These are phyloP conservation scores for Pinus taeda DNA, from an alignment of 75 land plant species.

Conservation along the genomic window DNA sequence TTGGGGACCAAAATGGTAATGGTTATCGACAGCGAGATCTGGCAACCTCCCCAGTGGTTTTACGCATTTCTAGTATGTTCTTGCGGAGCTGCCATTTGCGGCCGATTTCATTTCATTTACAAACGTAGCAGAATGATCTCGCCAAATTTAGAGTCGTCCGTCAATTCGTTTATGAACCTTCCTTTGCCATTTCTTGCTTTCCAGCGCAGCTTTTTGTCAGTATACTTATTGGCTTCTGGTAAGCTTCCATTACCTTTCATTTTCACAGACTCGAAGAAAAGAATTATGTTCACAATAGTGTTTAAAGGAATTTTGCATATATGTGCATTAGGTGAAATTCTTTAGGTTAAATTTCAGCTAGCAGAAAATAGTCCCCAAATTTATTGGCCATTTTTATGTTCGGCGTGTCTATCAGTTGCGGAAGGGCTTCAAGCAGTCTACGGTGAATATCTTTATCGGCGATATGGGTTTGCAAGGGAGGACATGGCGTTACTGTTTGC, in stretches of 20 bases:
- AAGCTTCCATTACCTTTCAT: not conserved
- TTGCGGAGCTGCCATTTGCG: constrained; percentile 31
- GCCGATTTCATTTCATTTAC: constrained; percentile 25
- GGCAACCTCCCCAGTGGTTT: constrained; percentile 24
- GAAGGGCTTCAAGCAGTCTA: constrained; percentile 62
- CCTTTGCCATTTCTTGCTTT: constrained; percentile 39
- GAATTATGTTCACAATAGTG: too few relatives aligned
- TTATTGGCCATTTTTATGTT: not conserved
- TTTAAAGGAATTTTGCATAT: too few relatives aligned
- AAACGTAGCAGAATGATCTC: not conserved
- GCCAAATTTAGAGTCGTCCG: constrained; percentile 8
- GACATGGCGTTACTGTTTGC: constrained; percentile 16
- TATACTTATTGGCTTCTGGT: constrained; percentile 68
- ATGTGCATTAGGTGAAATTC: too few relatives aligned
- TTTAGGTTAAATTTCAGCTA: too few relatives aligned
- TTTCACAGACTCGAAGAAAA: too few relatives aligned
- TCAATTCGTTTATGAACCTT: constrained; percentile 23
- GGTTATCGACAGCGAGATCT: constrained; percentile 27
- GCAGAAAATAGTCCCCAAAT: too few relatives aligned
- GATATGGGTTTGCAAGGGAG: constrained; percentile 47
- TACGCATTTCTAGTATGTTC: constrained; percentile 36
- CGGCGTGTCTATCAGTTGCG: constrained; percentile 32
- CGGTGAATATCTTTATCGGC: constrained; percentile 49
- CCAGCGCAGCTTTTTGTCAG: constrained; percentile 54
- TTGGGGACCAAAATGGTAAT: constrained; percentile 21